These are phyloP conservation scores for Talinum fruticosum DNA, from an alignment of 148 eudicot genomes.

Conservation along the genomic window DNA sequence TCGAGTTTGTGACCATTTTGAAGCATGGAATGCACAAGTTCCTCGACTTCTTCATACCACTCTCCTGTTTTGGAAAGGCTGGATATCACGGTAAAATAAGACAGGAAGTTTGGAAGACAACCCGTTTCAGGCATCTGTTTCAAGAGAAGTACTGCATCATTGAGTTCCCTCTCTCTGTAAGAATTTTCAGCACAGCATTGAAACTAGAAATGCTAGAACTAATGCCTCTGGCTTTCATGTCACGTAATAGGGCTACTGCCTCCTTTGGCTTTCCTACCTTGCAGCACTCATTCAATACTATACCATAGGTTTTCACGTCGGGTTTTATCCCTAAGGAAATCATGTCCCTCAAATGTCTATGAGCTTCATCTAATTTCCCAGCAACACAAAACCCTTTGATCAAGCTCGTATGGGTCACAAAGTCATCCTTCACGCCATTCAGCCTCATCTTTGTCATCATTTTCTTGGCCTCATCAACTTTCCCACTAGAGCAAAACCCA, in stretches of 20 bases:
- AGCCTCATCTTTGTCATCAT: constrained; percentile 44
- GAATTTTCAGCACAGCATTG: constrained; percentile 13
- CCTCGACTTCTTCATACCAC: constrained; percentile 51
- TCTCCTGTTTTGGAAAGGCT: constrained; percentile 36
- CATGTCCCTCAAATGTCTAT: constrained; percentile 39
- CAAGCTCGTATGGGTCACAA: constrained; percentile 39
- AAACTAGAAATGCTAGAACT: neutral
- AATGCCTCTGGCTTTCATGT: constrained; percentile 11
- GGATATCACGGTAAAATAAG: constrained; percentile 36
- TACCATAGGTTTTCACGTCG: constrained; percentile 32
- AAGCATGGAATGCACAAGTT: constrained; percentile 20
- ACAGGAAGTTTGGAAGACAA: constrained; percentile 40
- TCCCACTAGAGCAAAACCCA: constrained; percentile 38
- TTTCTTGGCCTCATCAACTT: constrained; percentile 39
- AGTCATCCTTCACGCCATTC: constrained; percentile 36
- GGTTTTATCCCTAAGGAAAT: constrained; percentile 30
- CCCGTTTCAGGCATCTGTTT: constrained; percentile 38
- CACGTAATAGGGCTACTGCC: constrained; percentile 10
- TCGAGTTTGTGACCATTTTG: constrained; percentile 16
- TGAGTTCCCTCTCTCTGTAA: constrained; percentile 10
- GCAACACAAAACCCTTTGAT: constrained; percentile 42
- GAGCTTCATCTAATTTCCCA: constrained; percentile 42
- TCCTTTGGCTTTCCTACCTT: constrained; percentile 13
- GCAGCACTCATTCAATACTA: constrained; percentile 35
- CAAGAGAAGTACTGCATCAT: constrained; percentile 38